These are phyloP conservation scores for Amaranthus cruentus DNA, from an alignment of 148 eudicot genomes.

Conservation along the genomic window DNA sequence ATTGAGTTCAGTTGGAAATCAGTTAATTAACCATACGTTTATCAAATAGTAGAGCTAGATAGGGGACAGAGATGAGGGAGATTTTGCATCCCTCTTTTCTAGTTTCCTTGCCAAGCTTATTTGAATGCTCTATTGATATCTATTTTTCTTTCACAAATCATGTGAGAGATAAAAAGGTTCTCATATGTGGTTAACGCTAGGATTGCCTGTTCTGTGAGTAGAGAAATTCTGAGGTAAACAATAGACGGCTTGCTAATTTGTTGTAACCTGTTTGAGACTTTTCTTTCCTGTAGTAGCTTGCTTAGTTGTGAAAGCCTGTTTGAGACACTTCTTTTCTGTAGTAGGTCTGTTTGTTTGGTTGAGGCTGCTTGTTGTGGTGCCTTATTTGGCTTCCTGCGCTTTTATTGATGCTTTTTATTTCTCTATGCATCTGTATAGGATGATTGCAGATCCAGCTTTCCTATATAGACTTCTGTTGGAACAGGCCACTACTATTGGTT, in stretches of 20 bases:
- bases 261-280: too few relatives aligned
- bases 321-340: too few relatives aligned
- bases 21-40: background rate
- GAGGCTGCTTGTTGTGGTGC: too few relatives aligned
- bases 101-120: background rate
- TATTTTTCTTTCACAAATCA: background rate
- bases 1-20: background rate
- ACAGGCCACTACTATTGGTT: slow-evolving; percentile 85
- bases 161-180: background rate
- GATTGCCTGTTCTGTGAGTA: too few relatives aligned
- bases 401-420: background rate
- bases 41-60: background rate
- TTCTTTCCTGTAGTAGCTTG: too few relatives aligned
- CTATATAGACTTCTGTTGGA: slow-evolving; percentile 71
- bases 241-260: too few relatives aligned
- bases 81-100: background rate
- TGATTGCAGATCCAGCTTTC: slow-evolving; percentile 98
- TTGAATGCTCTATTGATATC: background rate
- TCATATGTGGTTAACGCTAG: too few relatives aligned
- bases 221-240: too few relatives aligned
- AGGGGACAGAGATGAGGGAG: background rate
- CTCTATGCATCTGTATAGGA: slow-evolving; percentile 40
- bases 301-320: too few relatives aligned
- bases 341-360: too few relatives aligned
- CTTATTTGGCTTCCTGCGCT: too few relatives aligned